These are phyloP conservation scores for Cunninghamia lanceolata DNA, from an alignment of 75 land plant genomes.

Conservation along the genomic window DNA sequence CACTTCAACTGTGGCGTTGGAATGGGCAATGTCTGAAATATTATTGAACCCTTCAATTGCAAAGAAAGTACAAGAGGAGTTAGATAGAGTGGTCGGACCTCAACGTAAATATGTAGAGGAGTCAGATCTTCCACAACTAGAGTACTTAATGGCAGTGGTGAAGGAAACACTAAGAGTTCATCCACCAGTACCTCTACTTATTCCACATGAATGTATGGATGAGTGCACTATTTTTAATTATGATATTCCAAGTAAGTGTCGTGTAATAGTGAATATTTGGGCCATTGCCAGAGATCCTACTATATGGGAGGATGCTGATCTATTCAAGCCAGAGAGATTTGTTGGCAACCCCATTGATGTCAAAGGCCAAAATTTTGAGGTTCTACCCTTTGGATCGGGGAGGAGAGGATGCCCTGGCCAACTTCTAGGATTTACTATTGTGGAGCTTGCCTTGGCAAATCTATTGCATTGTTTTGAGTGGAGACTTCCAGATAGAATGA, in stretches of 20 bases:
- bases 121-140: conserved; percentile 46
- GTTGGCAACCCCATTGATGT: conserved; percentile 38
- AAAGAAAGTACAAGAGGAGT: conserved; percentile 9
- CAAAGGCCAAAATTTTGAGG: conserved; percentile 58
- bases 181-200: conserved; percentile 65
- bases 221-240: conserved; percentile 47
- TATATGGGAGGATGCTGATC: conserved; percentile 55
- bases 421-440: conserved; percentile 51
- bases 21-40: conserved; percentile 27
- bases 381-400: conserved; percentile 68
- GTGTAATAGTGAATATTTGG: conserved; percentile 60
- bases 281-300: conserved; percentile 55
- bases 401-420: conserved; percentile 71
- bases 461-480: conserved; percentile 53
- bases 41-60: background rate
- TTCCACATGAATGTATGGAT: conserved; percentile 62
- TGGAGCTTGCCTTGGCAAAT: conserved; percentile 47
- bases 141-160: conserved; percentile 33
- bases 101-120: conserved; percentile 45
- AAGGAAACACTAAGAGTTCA: conserved; percentile 74
- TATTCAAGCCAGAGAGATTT: conserved; percentile 59
- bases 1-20: conserved; percentile 2
- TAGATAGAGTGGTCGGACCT: conserved; percentile 30
- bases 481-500: conserved; percentile 67
- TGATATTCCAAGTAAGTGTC: conserved; percentile 37